Percentiles rank a stretch among this genome's conserved stretches.
Conservation (phyloP, 177 flowering plant species). For the Vitis hybrid region DNA sequence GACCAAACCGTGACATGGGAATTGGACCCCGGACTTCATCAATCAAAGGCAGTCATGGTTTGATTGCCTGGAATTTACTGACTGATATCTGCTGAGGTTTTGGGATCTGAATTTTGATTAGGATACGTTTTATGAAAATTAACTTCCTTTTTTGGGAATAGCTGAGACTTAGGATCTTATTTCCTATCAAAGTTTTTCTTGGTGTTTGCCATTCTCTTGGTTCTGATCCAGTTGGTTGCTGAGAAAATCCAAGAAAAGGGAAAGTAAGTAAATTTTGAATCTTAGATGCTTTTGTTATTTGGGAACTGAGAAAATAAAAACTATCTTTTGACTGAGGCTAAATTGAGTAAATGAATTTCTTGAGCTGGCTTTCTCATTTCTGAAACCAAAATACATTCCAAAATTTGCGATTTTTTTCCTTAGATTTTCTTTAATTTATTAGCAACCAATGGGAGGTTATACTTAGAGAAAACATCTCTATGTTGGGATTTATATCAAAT, state of each 20-base stretch:
- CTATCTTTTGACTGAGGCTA: not conserved
- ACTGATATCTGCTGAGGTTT: not conserved
- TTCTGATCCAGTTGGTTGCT: conserved; percentile 2
- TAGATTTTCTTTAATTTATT: no score
- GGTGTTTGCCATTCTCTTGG: not conserved
- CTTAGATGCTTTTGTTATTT: not conserved
- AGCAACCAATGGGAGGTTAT: no score
- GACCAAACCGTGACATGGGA: no score
- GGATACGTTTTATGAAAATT: not conserved
- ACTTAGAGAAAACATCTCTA: no score
- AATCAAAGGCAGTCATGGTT: not conserved
- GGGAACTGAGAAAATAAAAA: not conserved
- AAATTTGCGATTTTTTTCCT: no score
- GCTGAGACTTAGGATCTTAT: not conserved
- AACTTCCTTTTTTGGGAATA: not conserved
- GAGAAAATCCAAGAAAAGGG: not conserved
- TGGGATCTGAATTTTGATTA: not conserved
- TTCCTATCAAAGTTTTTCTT: no score
- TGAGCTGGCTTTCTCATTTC: not conserved
- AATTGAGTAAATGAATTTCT: not conserved
- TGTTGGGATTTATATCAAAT: no score
- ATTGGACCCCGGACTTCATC: not conserved
- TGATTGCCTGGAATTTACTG: not conserved
- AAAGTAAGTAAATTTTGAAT: not conserved
- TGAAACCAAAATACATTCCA: not conserved